These are phyloP conservation scores for Medicago lupulina DNA, from an alignment of 306 rosid species.

Conservation along the genomic window DNA sequence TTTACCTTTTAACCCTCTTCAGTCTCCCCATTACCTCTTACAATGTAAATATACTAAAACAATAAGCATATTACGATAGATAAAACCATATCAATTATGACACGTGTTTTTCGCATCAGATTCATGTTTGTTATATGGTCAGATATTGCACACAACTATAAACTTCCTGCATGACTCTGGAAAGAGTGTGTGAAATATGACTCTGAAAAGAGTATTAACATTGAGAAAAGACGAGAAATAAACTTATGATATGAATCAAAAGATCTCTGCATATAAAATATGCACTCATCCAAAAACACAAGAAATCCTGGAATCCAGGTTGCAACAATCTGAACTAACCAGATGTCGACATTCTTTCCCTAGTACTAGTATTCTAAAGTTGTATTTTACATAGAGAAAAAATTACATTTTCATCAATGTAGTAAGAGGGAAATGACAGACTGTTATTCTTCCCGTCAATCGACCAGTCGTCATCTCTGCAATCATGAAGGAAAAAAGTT, in stretches of 20 bases:
- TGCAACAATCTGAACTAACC: slow-evolving; percentile 37
- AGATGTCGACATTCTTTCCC: slow-evolving; percentile 24
- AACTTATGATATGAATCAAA: slow-evolving; percentile 27
- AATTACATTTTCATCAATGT: slow-evolving; percentile 96
- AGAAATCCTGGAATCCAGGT: slow-evolving; percentile 37
- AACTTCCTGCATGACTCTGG: slow-evolving; percentile 7
- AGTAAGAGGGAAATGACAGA: slow-evolving; percentile 91
- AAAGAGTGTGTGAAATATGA: not conserved
- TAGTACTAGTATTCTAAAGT: slow-evolving; percentile 36
- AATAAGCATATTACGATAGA: slow-evolving; percentile 3
- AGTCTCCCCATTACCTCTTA: slow-evolving; percentile 13
- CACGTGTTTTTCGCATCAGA: slow-evolving; percentile 12
- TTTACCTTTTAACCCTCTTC: slow-evolving; percentile 22
- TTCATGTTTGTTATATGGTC: slow-evolving; percentile 16
- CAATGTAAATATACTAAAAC: slow-evolving; percentile 10
- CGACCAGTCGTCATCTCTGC: slow-evolving; percentile 96
- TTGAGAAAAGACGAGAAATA: slow-evolving; percentile 27
- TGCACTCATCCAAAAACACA: slow-evolving; percentile 6
- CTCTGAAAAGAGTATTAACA: slow-evolving; percentile 28
- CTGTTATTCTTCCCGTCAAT: slow-evolving; percentile 82
- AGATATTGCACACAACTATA: not conserved
- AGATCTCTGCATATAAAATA: slow-evolving; percentile 15
- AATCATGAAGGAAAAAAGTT: slow-evolving; percentile 46
- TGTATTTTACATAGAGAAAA: slow-evolving; percentile 22
- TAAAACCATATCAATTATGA: slow-evolving; percentile 16